phyloP scores from a whole-genome alignment of 768 basidiomycete genomes.

The Phlebiopsis gigantea region DNA sequence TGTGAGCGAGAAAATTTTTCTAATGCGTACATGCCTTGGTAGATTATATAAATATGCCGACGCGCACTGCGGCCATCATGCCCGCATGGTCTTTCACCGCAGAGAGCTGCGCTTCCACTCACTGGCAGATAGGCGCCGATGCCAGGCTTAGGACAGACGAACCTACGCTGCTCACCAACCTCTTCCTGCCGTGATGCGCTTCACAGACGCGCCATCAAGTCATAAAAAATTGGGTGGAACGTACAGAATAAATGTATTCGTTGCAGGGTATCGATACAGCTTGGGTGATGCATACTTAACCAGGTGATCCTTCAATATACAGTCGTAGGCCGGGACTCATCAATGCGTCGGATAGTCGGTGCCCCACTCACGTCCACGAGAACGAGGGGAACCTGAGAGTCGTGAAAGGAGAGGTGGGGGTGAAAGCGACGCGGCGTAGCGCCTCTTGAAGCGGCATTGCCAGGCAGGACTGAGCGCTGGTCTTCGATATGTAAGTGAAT shows the following conservation, averaged over 20 bases:
- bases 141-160: too few species aligned
- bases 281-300: background rate
- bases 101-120: too few species aligned
- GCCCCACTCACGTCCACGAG: background rate
- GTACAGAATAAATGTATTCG: background rate
- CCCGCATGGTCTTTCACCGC: too few species aligned
- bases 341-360: background rate
- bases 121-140: too few species aligned
- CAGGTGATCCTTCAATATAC: background rate
- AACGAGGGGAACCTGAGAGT: background rate
- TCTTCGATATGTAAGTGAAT: background rate
- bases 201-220: too few species aligned
- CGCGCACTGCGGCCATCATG: too few species aligned
- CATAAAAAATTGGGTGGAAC: background rate
- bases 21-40: too few species aligned
- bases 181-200: too few species aligned
- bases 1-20: too few species aligned
- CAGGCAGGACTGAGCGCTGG: background rate
- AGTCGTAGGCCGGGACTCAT: background rate
- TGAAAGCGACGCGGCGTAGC: background rate
- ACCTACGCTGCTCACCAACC: too few species aligned
- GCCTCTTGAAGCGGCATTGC: background rate
- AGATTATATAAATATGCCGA: too few species aligned
- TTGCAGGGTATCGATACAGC: constrained; percentile 3
- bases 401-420: background rate